Evolutionary conservation across 2,329 filamentous ascomycete genomes (phyloP), one percentile per base, ranked within the genome.

Genomic region (Cordyceps javanica): DNA sequence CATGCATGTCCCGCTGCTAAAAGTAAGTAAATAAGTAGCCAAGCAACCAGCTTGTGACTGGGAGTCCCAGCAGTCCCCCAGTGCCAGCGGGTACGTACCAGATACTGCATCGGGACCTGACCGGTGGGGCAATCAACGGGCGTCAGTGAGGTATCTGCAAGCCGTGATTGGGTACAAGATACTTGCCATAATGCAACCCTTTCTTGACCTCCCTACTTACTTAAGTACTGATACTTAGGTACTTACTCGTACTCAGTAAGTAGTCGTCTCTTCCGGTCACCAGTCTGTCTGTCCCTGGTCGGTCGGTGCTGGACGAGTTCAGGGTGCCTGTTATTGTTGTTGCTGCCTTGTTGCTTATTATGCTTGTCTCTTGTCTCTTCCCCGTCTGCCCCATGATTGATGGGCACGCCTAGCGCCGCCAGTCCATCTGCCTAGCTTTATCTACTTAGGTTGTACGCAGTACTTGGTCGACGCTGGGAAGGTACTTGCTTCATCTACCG

Each of bases 21-120:
- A n/a, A n/a, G n/a, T n/a, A n/a, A n/a, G n/a, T n/a, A n/a, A n/a
- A n/a, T n/a, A n/a, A n/a, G n/a, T n/a, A n/a, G n/a, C n/a, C n/a
- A n/a, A n/a, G 39, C 39, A 41, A 19, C n/a, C 30, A 32, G 30
- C 30, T n/a, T n/a, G n/a, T n/a, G n/a, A n/a, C n/a, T n/a, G n/a
- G n/a, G n/a, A 21, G 19, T 30, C 11, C 30, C 46, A 36, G 30
- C 30, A 11, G 6, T 14, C 7, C 4, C 46, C 25, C 11, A 25
- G 16, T 30, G 36, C 38, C 36, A 38, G n/a, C n/a, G n/a, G n/a
- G n/a, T n/a, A n/a, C n/a, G 53, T 56, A 56, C 26, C 53, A 48
- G 44, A 41, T 56, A 56, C 53, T 56, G 53, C 53, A 56, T 56
- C 53, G 53, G 53, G 53, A 56, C 53, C 42, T 56, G 44, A 28